phyloP scores from a whole-genome alignment of 202 grass and related monocot genomes.

The Setaria viridis region DNA sequence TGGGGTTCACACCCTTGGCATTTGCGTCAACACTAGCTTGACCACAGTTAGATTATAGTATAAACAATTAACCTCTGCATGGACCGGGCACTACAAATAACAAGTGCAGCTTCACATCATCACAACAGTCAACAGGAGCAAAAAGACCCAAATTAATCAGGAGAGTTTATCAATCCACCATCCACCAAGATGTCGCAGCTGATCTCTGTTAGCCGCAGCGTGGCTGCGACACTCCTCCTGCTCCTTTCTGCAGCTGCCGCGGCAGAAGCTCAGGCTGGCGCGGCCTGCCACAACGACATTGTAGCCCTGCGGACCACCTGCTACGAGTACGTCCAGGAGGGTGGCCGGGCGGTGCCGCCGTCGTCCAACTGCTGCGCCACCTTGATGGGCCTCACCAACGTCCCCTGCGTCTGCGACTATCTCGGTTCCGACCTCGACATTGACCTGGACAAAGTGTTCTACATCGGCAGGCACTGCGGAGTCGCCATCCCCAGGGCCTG shows the following conservation, averaged over 20 bases:
- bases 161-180: background rate
- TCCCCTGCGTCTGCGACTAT: slow-evolving; percentile 41
- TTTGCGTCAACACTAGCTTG: too few species aligned
- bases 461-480: slow-evolving; percentile 22
- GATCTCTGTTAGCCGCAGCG: background rate
- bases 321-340: slow-evolving; percentile 32
- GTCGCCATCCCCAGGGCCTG: slow-evolving; percentile 30
- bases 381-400: background rate
- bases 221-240: slow-evolving; percentile 13
- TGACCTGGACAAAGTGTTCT: slow-evolving; percentile 9
- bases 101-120: background rate
- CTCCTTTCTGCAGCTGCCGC: background rate
- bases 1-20: too few species aligned
- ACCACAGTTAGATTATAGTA: too few species aligned
- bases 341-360: background rate
- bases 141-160: too few species aligned
- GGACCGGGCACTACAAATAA: background rate
- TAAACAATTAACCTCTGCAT: background rate
- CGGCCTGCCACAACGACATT: slow-evolving; percentile 22
- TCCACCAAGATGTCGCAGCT: slow-evolving; percentile 27
- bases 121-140: too few species aligned
- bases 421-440: slow-evolving; percentile 10
- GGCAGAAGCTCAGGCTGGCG: background rate
- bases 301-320: slow-evolving; percentile 17
- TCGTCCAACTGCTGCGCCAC: slow-evolving; percentile 32